Base-by-base conservation (phyloP, 2,329 filamentous ascomycete genomes). In the Colletotrichum cuscutae region DNA sequence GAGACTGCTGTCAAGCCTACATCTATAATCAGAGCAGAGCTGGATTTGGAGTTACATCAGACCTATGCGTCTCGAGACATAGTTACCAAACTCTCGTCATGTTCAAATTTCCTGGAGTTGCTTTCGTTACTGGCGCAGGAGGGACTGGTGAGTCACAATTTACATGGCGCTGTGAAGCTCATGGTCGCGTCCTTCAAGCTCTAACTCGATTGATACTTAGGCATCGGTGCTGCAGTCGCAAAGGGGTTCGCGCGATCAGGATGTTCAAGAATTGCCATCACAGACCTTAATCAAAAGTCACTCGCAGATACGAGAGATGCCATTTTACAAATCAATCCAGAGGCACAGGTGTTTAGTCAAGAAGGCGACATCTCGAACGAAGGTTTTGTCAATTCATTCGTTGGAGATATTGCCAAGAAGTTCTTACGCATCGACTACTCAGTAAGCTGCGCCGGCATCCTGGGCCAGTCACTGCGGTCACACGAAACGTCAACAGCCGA, bases 171-270 rank as follows among this genome's bases (percentile, higher is more conserved):
- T 8, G 13, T 12, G n/a, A 24, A 26, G 53, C 49, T 30, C 12
- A 24, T 24, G 13, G 15, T 15, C 22, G 46, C 8, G 11, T 32
- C 3, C 37, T 13, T n/a, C 26, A 4, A 24, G 32, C 9, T 19
- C 28, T 62, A 5, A 61, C 32, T 9, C 8, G 4, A 37, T 30
- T 49, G 5, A 26, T 26, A 19, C 15, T 4, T 1, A 89, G 89
- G 89, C 37, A 91, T 90, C 72, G 89, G 89, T 3, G 86, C 85
- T 2, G 88, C 88, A 1, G 85, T 88, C 2, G 86, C 86, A 11
- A 84, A 79, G 69, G 86, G 83, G 0, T 89, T 91, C 76, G 87
- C 83, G 1, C 79, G 77, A 2, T 84, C 85, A 0, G 88, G 88
- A 13, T 89, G 88, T 77, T 78, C 82, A 0, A 81, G 80, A n/a